These are phyloP conservation scores for Cercophora sp. DNA, from an alignment of 495 filamentous ascomycete genomes.

Conservation along the genomic window DNA sequence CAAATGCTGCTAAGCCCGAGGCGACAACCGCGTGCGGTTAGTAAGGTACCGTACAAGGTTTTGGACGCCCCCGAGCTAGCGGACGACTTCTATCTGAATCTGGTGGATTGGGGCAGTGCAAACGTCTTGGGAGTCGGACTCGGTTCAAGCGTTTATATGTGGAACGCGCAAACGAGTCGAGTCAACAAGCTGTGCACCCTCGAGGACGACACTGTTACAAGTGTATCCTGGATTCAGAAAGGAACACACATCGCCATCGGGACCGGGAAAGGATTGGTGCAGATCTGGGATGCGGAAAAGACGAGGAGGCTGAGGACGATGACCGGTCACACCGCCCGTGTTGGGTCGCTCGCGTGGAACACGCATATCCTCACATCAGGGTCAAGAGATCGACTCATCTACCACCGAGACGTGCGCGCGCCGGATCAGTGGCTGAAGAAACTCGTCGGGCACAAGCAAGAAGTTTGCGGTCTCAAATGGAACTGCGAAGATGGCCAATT, in stretches of 20 bases:
- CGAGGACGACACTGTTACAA: slow-evolving; percentile 89
- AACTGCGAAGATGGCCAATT: slow-evolving; percentile 92
- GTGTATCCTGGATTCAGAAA: slow-evolving; percentile 95
- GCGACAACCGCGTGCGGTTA: slow-evolving; percentile 81
- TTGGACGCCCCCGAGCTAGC: slow-evolving; percentile 93
- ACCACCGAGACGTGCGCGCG: slow-evolving; percentile 91
- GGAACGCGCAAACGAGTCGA: slow-evolving; percentile 81
- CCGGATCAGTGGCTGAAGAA: slow-evolving; percentile 84
- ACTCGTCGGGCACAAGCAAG: slow-evolving; percentile 93
- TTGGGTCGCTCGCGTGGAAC: slow-evolving; percentile 93
- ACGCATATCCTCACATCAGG: slow-evolving; percentile 95
- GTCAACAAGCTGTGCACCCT: slow-evolving; percentile 93
- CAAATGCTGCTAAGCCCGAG: slow-evolving; percentile 85
- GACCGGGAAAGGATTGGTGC: slow-evolving; percentile 86
- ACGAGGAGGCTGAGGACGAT: slow-evolving; percentile 84
- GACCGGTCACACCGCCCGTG: slow-evolving; percentile 89
- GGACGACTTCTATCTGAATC: slow-evolving; percentile 95
- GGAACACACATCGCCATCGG: slow-evolving; percentile 94
- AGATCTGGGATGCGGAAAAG: slow-evolving; percentile 95
- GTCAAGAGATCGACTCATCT: slow-evolving; percentile 87
- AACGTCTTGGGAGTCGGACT: slow-evolving; percentile 90
- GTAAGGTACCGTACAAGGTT: slow-evolving; percentile 96
- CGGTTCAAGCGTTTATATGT: slow-evolving; percentile 96
- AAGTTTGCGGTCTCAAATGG: slow-evolving; percentile 97
- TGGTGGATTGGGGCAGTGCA: slow-evolving; percentile 97